These are phyloP conservation scores for Ilex asprella DNA, from an alignment of 257 asterid genomes.

Conservation along the genomic window DNA sequence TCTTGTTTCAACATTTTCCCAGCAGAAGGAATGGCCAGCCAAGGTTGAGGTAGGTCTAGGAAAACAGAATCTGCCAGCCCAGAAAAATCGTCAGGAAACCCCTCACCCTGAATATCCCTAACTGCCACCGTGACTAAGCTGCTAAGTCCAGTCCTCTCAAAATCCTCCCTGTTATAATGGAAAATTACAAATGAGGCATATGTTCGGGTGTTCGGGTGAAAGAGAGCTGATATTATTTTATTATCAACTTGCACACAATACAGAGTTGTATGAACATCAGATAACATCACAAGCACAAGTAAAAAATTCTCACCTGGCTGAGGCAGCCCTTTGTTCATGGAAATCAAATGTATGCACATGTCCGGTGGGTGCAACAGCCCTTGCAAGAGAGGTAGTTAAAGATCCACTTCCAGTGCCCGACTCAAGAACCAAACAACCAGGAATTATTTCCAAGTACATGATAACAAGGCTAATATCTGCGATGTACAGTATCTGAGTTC, in stretches of 20 bases:
- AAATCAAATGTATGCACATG: slow-evolving; percentile 90
- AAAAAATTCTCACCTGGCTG: slow-evolving; percentile 58
- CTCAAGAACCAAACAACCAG: slow-evolving; percentile 90
- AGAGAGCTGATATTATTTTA: too few relatives aligned
- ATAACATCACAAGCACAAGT: not conserved
- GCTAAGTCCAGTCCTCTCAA: slow-evolving; percentile 70
- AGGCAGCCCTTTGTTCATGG: slow-evolving; percentile 91
- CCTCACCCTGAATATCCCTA: slow-evolving; percentile 90
- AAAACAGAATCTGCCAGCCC: slow-evolving; percentile 77
- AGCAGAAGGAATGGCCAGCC: slow-evolving; percentile 95
- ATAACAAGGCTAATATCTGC: slow-evolving; percentile 92
- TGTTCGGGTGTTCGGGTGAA: too few relatives aligned
- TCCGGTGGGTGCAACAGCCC: slow-evolving; percentile 79
- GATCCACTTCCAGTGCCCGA: slow-evolving; percentile 99
- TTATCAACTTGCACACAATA: not conserved
- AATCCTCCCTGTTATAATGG: slow-evolving; percentile 49
- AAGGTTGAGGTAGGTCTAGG: slow-evolving; percentile 95
- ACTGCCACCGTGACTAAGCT: slow-evolving; percentile 77
- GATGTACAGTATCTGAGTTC: slow-evolving; percentile 92
- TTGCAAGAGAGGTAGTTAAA: slow-evolving; percentile 77
- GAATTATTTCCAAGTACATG: slow-evolving; percentile 80
- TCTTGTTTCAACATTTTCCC: slow-evolving; percentile 87
- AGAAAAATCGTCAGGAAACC: slow-evolving; percentile 73
- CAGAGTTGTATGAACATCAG: not conserved
- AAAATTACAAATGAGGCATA: too few relatives aligned